A percentile compares a stretch with the other conserved stretches of the same genome.
Conservation (phyloP, 2,329 filamentous ascomycete species). For the Colletotrichum falcatum region DNA sequence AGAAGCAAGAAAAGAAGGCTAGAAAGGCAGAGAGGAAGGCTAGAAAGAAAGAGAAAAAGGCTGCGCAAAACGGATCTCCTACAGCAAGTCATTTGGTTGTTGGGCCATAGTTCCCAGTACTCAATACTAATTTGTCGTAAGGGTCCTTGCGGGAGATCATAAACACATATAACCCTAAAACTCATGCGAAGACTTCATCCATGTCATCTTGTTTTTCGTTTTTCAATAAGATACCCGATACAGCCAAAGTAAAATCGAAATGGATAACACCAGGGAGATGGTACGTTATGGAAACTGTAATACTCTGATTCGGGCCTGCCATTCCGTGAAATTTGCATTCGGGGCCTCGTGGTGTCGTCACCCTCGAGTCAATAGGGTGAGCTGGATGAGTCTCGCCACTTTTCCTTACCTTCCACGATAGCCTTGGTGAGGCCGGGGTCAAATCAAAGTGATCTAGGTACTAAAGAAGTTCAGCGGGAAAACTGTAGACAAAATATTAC, state of each 20-base stretch:
- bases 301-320: neutral
- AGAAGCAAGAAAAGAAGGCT: neutral
- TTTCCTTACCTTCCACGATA: too few relatives aligned
- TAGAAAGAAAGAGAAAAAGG: neutral
- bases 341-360: too few relatives aligned
- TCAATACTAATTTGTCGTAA: neutral
- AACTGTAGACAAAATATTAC: too few relatives aligned
- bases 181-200: neutral
- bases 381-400: too few relatives aligned
- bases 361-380: too few relatives aligned
- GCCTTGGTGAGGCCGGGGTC: too few relatives aligned
- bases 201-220: neutral
- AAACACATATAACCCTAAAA: neutral
- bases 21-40: neutral
- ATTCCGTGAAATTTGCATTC: too few relatives aligned
- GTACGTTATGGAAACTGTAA: neutral
- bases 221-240: too few relatives aligned
- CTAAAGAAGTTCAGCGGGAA: too few relatives aligned
- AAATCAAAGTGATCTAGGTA: too few relatives aligned
- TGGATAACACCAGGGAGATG: neutral
- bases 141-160: neutral
- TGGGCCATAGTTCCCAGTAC: fast-evolving
- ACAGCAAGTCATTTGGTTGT: neutral
- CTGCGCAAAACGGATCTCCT: neutral
- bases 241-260: neutral